Conservation (phyloP, 495 filamentous ascomycete genomes). For the Schizothecium vesticola region DNA sequence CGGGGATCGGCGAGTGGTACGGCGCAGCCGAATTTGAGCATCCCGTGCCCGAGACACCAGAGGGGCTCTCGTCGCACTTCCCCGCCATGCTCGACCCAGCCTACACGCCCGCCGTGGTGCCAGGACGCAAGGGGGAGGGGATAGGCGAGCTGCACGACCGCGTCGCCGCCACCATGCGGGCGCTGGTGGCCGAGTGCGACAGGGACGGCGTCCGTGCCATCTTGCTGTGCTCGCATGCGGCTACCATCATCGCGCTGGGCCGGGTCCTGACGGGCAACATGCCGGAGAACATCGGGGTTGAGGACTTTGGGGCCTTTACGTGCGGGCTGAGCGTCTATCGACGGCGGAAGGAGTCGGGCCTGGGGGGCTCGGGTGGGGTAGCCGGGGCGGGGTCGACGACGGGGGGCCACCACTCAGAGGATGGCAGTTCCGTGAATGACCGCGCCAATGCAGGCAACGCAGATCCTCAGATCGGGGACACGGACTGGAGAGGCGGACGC, state of each 20-base stretch:
- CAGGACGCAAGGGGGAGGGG: slow-evolving; percentile 67
- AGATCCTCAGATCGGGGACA: slow-evolving; percentile 25
- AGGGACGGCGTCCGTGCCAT: slow-evolving; percentile 56
- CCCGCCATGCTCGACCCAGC: slow-evolving; percentile 47
- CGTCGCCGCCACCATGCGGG: slow-evolving; percentile 60
- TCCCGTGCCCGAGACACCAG: slow-evolving; percentile 62
- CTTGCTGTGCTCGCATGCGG: slow-evolving; percentile 86
- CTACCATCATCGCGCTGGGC: slow-evolving; percentile 78
- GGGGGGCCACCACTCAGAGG: not conserved
- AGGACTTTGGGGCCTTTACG: slow-evolving; percentile 86
- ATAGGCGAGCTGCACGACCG: slow-evolving; percentile 75
- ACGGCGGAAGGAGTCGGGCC: slow-evolving; percentile 13
- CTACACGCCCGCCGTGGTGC: slow-evolving; percentile 57
- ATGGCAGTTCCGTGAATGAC: no score
- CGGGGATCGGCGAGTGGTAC: slow-evolving; percentile 88
- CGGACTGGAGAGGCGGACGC: slow-evolving; percentile 56
- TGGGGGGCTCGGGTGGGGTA: not conserved
- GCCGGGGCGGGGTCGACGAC: not conserved
- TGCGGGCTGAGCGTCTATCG: slow-evolving; percentile 63
- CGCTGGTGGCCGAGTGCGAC: slow-evolving; percentile 69
- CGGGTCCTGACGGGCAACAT: slow-evolving; percentile 69
- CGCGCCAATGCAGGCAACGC: slow-evolving; percentile 23
- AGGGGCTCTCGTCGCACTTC: slow-evolving; percentile 59
- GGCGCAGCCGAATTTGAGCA: slow-evolving; percentile 76
- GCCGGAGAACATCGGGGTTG: slow-evolving; percentile 59